A percentile compares a stretch with the other conserved stretches of the same genome.
These are phyloP conservation scores for Pseudovirgaria hyperparasitica DNA, from an alignment of 2,329 filamentous ascomycete genomes.

Conservation along the genomic window DNA sequence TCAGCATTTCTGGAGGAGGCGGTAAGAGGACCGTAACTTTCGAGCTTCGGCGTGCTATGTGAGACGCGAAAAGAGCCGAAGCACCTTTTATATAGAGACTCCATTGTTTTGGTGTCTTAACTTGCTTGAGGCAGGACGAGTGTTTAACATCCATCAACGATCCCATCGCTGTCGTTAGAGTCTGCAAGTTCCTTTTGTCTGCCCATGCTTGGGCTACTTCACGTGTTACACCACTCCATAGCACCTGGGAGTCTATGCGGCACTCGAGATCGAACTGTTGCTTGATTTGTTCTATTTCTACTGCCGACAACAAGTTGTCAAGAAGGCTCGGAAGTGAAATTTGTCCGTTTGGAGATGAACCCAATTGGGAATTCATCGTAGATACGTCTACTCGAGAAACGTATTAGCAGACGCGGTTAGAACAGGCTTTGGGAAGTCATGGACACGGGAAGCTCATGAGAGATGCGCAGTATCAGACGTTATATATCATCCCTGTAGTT, in stretches of 20 bases:
- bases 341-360: neutral
- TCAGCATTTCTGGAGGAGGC: slow-evolving; percentile 1
- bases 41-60: slow-evolving; percentile 1
- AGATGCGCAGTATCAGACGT: too few relatives aligned
- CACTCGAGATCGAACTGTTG: slow-evolving; percentile 1
- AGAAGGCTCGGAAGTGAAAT: neutral
- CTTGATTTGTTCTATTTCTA: slow-evolving; percentile 1
- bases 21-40: slow-evolving; percentile 1
- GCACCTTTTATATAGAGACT: slow-evolving; percentile 1
- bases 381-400: neutral
- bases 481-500: too few relatives aligned
- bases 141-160: neutral
- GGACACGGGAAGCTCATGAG: too few relatives aligned
- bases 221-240: slow-evolving; percentile 1
- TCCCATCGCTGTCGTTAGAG: slow-evolving; percentile 1
- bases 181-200: neutral
- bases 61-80: slow-evolving; percentile 1
- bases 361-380: slow-evolving; percentile 1
- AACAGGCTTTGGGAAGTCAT: slow-evolving; percentile 1
- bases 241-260: slow-evolving; percentile 1
- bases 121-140: slow-evolving; percentile 1
- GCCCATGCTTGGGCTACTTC: slow-evolving; percentile 1
- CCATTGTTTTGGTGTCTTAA: slow-evolving; percentile 1
- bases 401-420: neutral
- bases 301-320: neutral